Conservation (phyloP, 805 yeast species). For the Lipomyces starkeyi region DNA sequence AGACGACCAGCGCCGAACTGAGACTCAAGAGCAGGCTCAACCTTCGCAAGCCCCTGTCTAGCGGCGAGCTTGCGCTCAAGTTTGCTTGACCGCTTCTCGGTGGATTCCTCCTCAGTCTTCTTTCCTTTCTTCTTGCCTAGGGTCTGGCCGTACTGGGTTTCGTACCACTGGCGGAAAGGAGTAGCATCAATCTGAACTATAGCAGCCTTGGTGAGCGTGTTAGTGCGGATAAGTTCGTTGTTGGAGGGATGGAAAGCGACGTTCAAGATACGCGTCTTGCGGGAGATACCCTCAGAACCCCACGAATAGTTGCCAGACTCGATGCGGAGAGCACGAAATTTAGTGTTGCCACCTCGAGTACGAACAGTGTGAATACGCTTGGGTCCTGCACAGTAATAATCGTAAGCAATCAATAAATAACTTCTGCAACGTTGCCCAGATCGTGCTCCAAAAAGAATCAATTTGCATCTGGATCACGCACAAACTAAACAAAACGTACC, state of each 20-base stretch:
- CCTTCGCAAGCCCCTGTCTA: conserved; percentile 82
- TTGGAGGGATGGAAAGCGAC: conserved; percentile 99
- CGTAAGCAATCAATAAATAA: neutral
- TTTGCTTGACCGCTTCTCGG: conserved; percentile 74
- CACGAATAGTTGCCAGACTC: conserved; percentile 97
- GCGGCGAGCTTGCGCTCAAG: conserved; percentile 92
- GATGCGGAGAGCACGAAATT: conserved; percentile 99
- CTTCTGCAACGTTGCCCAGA: neutral
- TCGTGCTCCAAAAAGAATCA: neutral
- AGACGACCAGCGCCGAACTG: conserved; percentile 99
- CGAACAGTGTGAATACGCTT: conserved; percentile 99
- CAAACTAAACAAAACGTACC: conserved; percentile 46
- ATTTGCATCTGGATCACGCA: neutral
- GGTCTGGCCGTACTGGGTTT: conserved; percentile 94
- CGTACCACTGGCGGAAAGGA: conserved; percentile 99
- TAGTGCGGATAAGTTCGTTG: conserved; percentile 99
- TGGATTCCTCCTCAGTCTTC: conserved; percentile 49
- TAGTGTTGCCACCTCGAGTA: conserved; percentile 99
- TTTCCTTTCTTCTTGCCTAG: conserved; percentile 78
- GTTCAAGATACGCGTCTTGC: conserved; percentile 98
- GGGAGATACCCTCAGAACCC: conserved; percentile 98
- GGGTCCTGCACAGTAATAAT: conserved; percentile 55
- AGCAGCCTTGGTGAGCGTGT: conserved; percentile 98
- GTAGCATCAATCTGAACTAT: conserved; percentile 99
- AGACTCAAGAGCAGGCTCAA: conserved; percentile 88